Base-by-base conservation (phyloP, 2,329 filamentous ascomycete species). In the Alternaria angustiovoidea region DNA sequence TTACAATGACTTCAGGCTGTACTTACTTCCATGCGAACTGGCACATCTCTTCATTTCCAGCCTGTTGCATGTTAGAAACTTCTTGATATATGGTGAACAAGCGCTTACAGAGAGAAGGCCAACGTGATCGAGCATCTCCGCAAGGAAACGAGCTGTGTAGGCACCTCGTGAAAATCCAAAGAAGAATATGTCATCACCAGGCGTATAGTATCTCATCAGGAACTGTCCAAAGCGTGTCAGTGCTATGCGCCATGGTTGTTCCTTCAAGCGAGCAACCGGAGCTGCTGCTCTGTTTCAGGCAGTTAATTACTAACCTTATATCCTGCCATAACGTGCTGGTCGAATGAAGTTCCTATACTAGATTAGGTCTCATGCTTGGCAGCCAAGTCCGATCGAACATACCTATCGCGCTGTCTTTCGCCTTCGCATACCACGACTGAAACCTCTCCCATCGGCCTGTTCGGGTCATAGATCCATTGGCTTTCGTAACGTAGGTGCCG, bases 21-120 rank as follows among this genome's bases (percentile, higher is more conserved):
- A 65, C 70, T 58, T 51, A 74, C 74, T 91, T 93, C 91, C 92
- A 95, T 0, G 91, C 92, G 74, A 96, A 96, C 4, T 86, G 84
- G 52, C 92, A 88, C 88, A 95, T 90, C 67, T 95, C 92, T 72
- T 96, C 91, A 68, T 96, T 96, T 11, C 92, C 92, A 52, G 91
- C 89, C 71, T 75, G 36, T 4, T 7, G 6, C 11, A 12, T n/a
- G 12, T 47, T 43, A 52, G 22, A 53, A 14, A n/a, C 30, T 26
- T 32, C 11, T 36, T 32, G 14, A 54, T 12, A 36, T 2, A 16
- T 9, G 18, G 20, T 34, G 30, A 8, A 12, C 44, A 8, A 14
- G 9, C 34, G 57, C 69, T 68, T 62, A 75, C 73, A 12, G 89
- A 90, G 14, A 96, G 82, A 0, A 96, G 82, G 1, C 93, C 92